Conservation (phyloP, 352 stramenopile genomes). For the Globisporangium sylvaticum region DNA sequence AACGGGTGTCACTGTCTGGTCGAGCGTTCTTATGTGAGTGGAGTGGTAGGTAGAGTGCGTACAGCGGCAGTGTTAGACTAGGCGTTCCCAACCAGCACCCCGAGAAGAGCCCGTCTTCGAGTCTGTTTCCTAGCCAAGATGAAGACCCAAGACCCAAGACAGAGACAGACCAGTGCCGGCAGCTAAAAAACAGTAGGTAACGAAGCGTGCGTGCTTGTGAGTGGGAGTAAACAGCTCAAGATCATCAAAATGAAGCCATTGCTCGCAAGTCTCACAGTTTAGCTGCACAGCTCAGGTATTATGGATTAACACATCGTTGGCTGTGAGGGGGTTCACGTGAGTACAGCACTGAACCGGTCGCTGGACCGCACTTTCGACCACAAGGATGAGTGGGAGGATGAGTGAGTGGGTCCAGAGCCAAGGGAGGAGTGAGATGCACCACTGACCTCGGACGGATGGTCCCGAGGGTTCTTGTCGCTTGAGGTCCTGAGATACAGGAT, state of each 20-base stretch:
- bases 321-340: no score
- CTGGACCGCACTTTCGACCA: no score
- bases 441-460: background rate
- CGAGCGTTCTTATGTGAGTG: constrained; percentile 32
- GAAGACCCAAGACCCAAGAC: background rate
- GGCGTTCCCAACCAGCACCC: background rate
- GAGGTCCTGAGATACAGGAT: no score
- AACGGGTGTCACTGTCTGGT: constrained; percentile 75
- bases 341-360: no score
- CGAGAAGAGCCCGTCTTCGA: background rate
- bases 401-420: background rate
- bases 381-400: no score
- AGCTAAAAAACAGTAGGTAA: background rate
- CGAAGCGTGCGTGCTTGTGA: background rate
- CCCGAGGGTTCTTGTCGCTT: no score
- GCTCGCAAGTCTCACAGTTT: background rate
- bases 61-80: background rate
- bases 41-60: background rate
- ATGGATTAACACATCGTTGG: no score
- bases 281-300: background rate
- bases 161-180: background rate
- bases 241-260: background rate
- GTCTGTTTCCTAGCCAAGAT: background rate
- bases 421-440: background rate
- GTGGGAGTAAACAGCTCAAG: background rate